Base-by-base conservation (phyloP, 148 eudicot genomes). In the Rhododendron henanense region DNA sequence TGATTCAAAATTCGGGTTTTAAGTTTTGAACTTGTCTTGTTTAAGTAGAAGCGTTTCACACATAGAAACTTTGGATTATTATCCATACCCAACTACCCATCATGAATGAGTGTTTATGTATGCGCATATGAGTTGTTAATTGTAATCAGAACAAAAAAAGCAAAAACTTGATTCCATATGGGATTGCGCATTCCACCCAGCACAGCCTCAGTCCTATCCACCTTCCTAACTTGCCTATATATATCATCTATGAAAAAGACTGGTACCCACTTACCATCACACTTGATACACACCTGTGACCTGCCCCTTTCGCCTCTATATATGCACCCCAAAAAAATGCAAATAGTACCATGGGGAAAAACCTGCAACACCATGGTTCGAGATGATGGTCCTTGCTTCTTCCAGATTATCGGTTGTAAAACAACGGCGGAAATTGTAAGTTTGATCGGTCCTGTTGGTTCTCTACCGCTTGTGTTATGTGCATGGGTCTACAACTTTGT, bases 351-450 rank as follows among this genome's bases (percentile, higher is more conserved):
- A 75, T 15, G 11, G 79, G 47, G 10, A 75, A 75, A 16, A 35
- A 75, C 19, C 19, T 21, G 79, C 65, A 69, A 35, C 65, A 74
- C 21, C 39, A 14, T 50, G 47, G 39, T 18, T 74, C 6, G 45
- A 79, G 88, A 87, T 1, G n/a, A 37, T 9, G 79, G 86, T 73
- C 88, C 88, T 5, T 63, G 25, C 85, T 87, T 87, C 88, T 78
- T 21, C 84, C 50, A 79, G 77, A 51, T 83, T 25, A 65, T 87
- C 10, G 14, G 16, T 8, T 10, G 28, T 28, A 44, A 5, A 6
- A 25, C 39, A 13, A 28, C 2, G 23, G 48, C 50, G 39, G 61
- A 73, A 45, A 13, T 84, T 61, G 85, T 73, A 71, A 84, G 33
- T 74, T 28, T 69, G 37, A 28, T 67, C 18, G 23, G 37, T 47